These are phyloP conservation scores for Xylaria sp. DNA, from an alignment of 2,329 filamentous ascomycete species.

Conservation along the genomic window DNA sequence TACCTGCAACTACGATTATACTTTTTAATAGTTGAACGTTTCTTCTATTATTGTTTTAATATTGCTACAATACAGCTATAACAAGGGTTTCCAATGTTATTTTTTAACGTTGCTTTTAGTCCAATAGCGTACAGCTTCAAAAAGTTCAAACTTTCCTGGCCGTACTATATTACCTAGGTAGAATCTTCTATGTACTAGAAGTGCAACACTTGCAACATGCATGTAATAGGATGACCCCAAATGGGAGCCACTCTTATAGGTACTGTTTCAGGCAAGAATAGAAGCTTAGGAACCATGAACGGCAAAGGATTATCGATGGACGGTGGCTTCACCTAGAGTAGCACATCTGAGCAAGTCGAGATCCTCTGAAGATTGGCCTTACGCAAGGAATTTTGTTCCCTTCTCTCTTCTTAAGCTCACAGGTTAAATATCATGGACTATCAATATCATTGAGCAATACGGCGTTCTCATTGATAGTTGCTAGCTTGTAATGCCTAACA, in stretches of 20 bases:
- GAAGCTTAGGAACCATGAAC: neutral
- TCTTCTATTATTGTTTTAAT: no score
- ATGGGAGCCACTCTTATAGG: no score
- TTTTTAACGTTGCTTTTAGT: neutral
- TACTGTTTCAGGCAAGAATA: neutral
- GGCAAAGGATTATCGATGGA: neutral
- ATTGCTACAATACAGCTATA: no score
- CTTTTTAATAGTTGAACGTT: no score
- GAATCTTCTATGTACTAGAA: no score
- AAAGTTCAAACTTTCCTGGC: no score
- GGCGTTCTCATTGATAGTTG: slow-evolving; percentile 48
- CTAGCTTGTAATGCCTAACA: slow-evolving; percentile 47
- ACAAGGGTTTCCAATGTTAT: no score
- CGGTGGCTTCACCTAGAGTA: neutral
- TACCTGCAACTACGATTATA: no score
- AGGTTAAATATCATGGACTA: neutral
- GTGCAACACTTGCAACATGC: no score
- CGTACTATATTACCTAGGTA: no score
- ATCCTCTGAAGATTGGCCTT: neutral
- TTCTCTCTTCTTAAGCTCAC: neutral
- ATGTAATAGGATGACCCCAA: no score
- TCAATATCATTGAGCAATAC: slow-evolving; percentile 44
- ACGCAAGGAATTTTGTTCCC: neutral
- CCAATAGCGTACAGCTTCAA: neutral
- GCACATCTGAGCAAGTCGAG: neutral